Conservation (phyloP, 192 early-diverging fungal genomes). For the Dispira simplex region DNA sequence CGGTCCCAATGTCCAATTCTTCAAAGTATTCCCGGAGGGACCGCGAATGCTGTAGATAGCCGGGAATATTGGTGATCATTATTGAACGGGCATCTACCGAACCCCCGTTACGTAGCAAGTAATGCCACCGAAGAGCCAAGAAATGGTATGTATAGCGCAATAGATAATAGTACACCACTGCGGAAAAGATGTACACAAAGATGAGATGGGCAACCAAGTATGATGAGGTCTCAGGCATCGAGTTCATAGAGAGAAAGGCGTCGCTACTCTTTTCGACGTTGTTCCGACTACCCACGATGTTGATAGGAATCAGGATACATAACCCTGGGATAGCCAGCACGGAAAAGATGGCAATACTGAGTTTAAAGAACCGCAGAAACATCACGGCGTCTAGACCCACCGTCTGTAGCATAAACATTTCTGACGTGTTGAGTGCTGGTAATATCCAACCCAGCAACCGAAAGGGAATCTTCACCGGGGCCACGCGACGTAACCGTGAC, state of each 20-base stretch:
- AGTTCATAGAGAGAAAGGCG: constrained; percentile 7
- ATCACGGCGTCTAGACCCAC: constrained; percentile 30
- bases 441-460: constrained; percentile 27
- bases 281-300: constrained; percentile 10
- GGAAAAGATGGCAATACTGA: constrained; percentile 29
- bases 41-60: constrained; percentile 31
- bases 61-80: constrained; percentile 50
- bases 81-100: constrained; percentile 40
- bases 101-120: constrained; percentile 26
- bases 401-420: constrained; percentile 29
- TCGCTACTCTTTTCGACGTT: not conserved
- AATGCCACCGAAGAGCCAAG: constrained; percentile 33
- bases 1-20: constrained; percentile 34
- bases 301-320: constrained; percentile 23
- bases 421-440: constrained; percentile 26
- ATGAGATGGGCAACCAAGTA: constrained; percentile 26
- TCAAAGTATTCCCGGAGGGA: constrained; percentile 52
- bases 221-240: constrained; percentile 11
- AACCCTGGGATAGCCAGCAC: constrained; percentile 21
- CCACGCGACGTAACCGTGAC: constrained; percentile 26
- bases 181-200: constrained; percentile 28
- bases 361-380: constrained; percentile 31
- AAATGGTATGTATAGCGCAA: constrained; percentile 27
- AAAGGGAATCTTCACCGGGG: constrained; percentile 21
- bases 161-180: constrained; percentile 29